Evolutionary conservation across 2,329 filamentous ascomycete species (phyloP), one percentile per base, ranked within the genome.

Genomic region (Alternaria novae-zelandiae): DNA sequence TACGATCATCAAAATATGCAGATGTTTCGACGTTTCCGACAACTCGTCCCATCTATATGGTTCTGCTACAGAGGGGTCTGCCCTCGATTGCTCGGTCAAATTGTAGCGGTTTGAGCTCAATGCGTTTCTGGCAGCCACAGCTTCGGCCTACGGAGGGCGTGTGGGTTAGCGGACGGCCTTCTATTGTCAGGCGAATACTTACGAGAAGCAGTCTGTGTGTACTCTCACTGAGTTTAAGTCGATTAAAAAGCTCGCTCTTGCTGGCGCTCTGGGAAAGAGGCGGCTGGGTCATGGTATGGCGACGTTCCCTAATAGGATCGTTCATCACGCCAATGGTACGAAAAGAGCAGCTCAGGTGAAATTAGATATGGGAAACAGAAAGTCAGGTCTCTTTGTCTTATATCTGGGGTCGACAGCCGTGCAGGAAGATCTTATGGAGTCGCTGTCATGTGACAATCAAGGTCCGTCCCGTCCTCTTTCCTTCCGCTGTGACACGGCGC

Each of bases 41-140:
- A 85, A 80, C 57, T 85, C 81, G 58, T 81, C 79, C 73, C 82
- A 83, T 59, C 79, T 82, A 68, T 83, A 84, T 6, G 83, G 83
- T 17, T 70, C 68, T 57, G 65, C 67, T 7, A 79, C 70, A 28
- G 71, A 71, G 54, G 78, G 69, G 70, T 78, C 61, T 8, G 51
- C 59, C 46, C 70, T 72, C 28, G 79, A 79, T 20, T 81, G 76
- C 10, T 79, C 74, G 6, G 80, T 79, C 49, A 84, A 73, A 41
- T 81, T 80, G 32, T 74, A 72, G 23, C 74, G 76, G 57, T 78
- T 76, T 23, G 71, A 74, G 57, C 81, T 82, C 64, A 84, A 74
- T 11, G 80, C 76, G 64, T 81, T 76, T 66, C 83, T 77, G 36
- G 80, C 82, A 53, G 70, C 64, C 13, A 72, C 70, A 23, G 83